phyloP scores from a whole-genome alignment of 1,139 yeast species.

The Diutina mesorugosa region DNA sequence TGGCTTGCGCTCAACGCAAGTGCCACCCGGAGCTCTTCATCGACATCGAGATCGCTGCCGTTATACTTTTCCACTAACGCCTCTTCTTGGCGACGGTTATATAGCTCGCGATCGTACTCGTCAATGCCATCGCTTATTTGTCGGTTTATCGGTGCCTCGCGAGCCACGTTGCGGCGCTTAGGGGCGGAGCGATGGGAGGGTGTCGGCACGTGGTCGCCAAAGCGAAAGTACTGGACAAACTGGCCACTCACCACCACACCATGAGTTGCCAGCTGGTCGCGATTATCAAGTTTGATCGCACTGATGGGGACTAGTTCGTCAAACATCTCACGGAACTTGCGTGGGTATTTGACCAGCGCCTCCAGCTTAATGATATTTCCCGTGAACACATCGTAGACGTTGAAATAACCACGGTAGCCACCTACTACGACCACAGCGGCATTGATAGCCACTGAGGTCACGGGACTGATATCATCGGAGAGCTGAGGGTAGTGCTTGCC shows the following conservation, averaged over 20 bases:
- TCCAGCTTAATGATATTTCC: slow-evolving; percentile 23
- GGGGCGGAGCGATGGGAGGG: too few relatives aligned
- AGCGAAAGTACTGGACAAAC: slow-evolving; percentile 48
- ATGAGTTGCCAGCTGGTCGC: slow-evolving; percentile 5
- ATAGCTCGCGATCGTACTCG: background rate
- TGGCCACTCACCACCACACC: slow-evolving; percentile 48
- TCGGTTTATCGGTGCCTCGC: background rate
- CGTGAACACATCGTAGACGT: slow-evolving; percentile 48
- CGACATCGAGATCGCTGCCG: slow-evolving; percentile 23
- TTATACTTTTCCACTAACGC: slow-evolving; percentile 31
- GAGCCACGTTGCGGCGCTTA: background rate
- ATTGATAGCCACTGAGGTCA: slow-evolving; percentile 23
- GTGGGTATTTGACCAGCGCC: slow-evolving; percentile 13
- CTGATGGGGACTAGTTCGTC: slow-evolving; percentile 18
- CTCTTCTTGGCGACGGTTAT: slow-evolving; percentile 8
- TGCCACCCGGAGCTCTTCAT: slow-evolving; percentile 38
- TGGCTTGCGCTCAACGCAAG: slow-evolving; percentile 37
- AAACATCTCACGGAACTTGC: slow-evolving; percentile 14
- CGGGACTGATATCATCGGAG: slow-evolving; percentile 5
- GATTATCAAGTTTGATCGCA: slow-evolving; percentile 5
- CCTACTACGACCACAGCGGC: slow-evolving; percentile 42
- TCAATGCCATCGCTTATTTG: background rate
- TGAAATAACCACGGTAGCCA: slow-evolving; percentile 50
- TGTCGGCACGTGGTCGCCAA: slow-evolving; percentile 26
- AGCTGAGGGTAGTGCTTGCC: slow-evolving; percentile 4